These are phyloP conservation scores for Fimicolochytrium jonesii DNA, from an alignment of 192 early-diverging fungal genomes.

Conservation along the genomic window DNA sequence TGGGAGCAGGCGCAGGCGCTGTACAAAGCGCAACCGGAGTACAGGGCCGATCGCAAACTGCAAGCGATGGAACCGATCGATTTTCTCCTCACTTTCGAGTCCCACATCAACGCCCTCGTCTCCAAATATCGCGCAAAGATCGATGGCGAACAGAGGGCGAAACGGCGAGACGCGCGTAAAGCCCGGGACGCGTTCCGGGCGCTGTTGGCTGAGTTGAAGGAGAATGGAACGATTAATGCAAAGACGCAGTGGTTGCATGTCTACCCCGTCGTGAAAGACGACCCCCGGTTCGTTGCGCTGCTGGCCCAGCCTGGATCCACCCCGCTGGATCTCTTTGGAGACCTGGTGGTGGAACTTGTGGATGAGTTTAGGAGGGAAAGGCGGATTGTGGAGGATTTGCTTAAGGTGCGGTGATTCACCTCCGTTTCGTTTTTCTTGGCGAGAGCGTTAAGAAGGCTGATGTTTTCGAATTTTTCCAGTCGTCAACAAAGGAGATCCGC, in stretches of 20 bases:
- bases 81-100: slow-evolving; percentile 76
- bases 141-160: slow-evolving; percentile 27
- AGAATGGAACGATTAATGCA: slow-evolving; percentile 58
- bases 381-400: slow-evolving; percentile 58
- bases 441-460: too few relatives aligned
- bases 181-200: slow-evolving; percentile 55
- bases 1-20: slow-evolving; percentile 56
- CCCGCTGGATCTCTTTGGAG: slow-evolving; percentile 94
- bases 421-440: background rate
- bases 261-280: slow-evolving; percentile 66
- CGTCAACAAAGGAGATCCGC: background rate
- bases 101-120: slow-evolving; percentile 67
- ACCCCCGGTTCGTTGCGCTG: slow-evolving; percentile 63
- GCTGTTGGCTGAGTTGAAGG: slow-evolving; percentile 61
- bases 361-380: slow-evolving; percentile 68
- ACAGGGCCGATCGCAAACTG: slow-evolving; percentile 40
- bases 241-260: slow-evolving; percentile 84
- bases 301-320: slow-evolving; percentile 79
- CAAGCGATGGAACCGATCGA: slow-evolving; percentile 77
- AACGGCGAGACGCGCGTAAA: slow-evolving; percentile 63
- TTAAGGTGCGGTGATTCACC: slow-evolving; percentile 40
- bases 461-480: background rate
- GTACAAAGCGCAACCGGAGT: slow-evolving; percentile 50
- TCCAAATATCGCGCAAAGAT: slow-evolving; percentile 47
- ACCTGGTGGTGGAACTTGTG: slow-evolving; percentile 74